Base-by-base conservation (phyloP, 31 red algal species). In the Asparagopsis taxiformis region DNA sequence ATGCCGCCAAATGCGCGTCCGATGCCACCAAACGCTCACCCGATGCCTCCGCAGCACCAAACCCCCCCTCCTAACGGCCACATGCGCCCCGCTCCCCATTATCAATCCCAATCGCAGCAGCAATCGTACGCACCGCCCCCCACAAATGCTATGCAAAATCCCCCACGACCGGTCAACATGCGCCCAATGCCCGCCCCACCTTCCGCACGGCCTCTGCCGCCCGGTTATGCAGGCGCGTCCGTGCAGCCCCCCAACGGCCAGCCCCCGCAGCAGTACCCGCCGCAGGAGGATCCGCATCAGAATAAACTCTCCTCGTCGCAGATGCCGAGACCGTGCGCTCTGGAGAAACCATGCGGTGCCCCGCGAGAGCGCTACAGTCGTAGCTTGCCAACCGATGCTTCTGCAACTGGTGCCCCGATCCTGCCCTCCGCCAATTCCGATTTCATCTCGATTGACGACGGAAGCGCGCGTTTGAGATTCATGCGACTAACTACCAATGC, bases 371-470 rank as follows among this genome's bases (percentile, higher is more conserved):
- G 55, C 49, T 70, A 71, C 31, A 55, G 62, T 25, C 46, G 65
- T 2, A 50, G 58, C 9, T 70, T 69, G 77, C 61, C 77, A 30
- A 38, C 73, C 39, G 58, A 37, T 15, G 50, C 38, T 2, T 38
- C 53, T 1, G 55, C 57, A 15, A 31, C 65, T 4, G 13, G 55
- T 34, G 52, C 55, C 20, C 44, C 65, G 20, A 79, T 46, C 30
- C 48, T 79, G 23, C 81, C 90, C 32, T 33, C 44, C 1, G 62
- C 60, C 41, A 79, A 82, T 35, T 7, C 90, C 35, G 90, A 86
- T 29, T 83, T 65, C 9, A 82, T 90, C 1, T 65, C 55, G 32
- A 46, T 89, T 1, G 91, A 95, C 78, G 74, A 84, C 62, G 91
- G 91, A 0, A 70, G 62, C 38, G 75, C 76, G 2, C 74, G 76